These are phyloP conservation scores for Aspergillus pseudonomiae DNA, from an alignment of 2,329 filamentous ascomycete species.

Conservation along the genomic window DNA sequence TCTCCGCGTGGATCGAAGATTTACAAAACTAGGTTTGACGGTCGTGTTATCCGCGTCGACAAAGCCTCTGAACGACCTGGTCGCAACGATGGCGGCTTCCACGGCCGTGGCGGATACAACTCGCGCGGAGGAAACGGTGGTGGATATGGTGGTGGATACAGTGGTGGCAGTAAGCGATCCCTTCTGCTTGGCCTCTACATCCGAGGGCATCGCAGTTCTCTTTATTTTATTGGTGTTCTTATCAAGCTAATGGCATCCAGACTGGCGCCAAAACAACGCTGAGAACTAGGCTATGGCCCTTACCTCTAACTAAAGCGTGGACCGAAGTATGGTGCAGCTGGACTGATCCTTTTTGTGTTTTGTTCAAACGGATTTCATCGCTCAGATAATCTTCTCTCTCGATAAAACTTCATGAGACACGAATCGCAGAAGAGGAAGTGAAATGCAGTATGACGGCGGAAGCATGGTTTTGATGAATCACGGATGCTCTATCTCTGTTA, in stretches of 20 bases:
- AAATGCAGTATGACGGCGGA: slow-evolving; percentile 8
- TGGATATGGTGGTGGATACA: slow-evolving; percentile 18
- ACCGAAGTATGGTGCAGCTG: neutral
- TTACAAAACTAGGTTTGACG: slow-evolving; percentile 72
- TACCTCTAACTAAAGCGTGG: neutral
- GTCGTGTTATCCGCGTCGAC: slow-evolving; percentile 91
- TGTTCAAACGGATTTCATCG: neutral
- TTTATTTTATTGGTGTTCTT: neutral
- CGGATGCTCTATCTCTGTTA: slow-evolving; percentile 6
- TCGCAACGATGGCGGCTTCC: slow-evolving; percentile 52
- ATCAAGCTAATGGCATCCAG: slow-evolving; percentile 11
- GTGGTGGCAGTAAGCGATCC: slow-evolving; percentile 22
- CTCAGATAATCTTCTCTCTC: neutral
- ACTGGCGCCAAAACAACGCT: slow-evolving; percentile 27
- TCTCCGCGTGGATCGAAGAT: slow-evolving; percentile 7
- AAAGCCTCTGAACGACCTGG: slow-evolving; percentile 83
- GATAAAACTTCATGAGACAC: slow-evolving; percentile 9
- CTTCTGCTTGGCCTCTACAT: neutral
- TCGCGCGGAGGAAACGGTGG: slow-evolving; percentile 34
- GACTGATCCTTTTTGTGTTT: slow-evolving; percentile 14
- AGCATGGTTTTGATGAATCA: slow-evolving; percentile 4
- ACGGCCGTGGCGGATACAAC: slow-evolving; percentile 51
- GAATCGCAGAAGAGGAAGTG: slow-evolving; percentile 6
- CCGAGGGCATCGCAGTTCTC: neutral
- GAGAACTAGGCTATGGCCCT: slow-evolving; percentile 13